A percentile compares a stretch with the other conserved stretches of the same genome.
Evolutionary conservation across 441 rosid species (phyloP).

Genomic region (Hura crepitans): DNA sequence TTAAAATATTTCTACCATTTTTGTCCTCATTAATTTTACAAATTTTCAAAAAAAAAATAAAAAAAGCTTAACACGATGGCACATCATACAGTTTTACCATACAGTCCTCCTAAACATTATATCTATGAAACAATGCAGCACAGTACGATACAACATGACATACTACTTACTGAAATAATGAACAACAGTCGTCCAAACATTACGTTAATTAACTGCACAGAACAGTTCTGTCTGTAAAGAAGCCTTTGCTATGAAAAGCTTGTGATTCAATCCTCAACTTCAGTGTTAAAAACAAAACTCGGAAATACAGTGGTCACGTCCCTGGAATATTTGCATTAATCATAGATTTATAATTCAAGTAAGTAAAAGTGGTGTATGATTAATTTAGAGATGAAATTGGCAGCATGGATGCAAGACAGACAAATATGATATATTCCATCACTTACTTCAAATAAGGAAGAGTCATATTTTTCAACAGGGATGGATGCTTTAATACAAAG

Average conservation of each 20-base stretch:
- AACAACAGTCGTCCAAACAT: no score
- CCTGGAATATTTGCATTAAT: slow-evolving; percentile 33
- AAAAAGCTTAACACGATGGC: no score
- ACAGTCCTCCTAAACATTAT: no score
- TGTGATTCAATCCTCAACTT: slow-evolving; percentile 45
- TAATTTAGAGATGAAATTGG: not conserved
- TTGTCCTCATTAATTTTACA: no score
- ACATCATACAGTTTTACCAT: no score
- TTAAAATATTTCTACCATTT: no score
- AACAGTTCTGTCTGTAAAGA: not conserved
- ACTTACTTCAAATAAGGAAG: slow-evolving; percentile 68
- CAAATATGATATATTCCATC: not conserved
- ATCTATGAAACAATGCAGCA: no score
- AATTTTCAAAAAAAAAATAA: no score
- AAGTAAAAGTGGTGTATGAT: no score
- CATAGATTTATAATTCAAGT: not conserved
- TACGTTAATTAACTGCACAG: not conserved
- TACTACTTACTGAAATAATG: no score
- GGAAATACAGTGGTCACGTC: slow-evolving; percentile 60
- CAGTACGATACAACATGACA: no score
- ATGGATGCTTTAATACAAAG: slow-evolving; percentile 51
- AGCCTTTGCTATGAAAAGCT: not conserved
- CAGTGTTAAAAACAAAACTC: slow-evolving; percentile 54
- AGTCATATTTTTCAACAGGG: slow-evolving; percentile 76
- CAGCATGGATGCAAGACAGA: not conserved